A percentile compares a stretch with the other conserved stretches of the same genome.
Evolutionary conservation across 768 basidiomycete genomes (phyloP).

Genomic region (Termitomyces sp.): DNA sequence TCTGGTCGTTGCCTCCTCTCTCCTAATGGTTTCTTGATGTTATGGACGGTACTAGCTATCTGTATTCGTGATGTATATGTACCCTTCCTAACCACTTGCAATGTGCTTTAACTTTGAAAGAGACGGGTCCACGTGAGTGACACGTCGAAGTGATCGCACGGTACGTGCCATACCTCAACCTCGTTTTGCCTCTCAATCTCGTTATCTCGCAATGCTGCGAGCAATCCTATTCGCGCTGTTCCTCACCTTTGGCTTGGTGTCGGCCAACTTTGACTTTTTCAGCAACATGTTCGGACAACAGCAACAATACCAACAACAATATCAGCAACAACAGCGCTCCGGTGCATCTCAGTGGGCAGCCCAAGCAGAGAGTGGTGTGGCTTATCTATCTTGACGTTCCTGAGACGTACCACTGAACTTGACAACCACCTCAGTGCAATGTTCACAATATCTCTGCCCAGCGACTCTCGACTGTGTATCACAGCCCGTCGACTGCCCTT

Average conservation of each 20-base stretch:
- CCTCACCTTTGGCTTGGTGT: constrained; percentile 30
- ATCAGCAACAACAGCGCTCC: constrained; percentile 43
- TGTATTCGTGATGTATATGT: constrained; percentile 8
- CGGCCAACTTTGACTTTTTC: constrained; percentile 77
- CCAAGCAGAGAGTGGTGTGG: constrained; percentile 59
- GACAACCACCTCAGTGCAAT: constrained; percentile 45
- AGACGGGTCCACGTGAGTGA: constrained; percentile 11
- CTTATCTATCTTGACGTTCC: not conserved
- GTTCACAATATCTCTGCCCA: constrained; percentile 73
- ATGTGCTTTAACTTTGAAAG: not conserved
- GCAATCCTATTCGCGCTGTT: constrained; percentile 22
- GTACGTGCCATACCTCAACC: not conserved
- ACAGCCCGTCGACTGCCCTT: constrained; percentile 66
- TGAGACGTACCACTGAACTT: not conserved
- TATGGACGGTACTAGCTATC: constrained; percentile 4
- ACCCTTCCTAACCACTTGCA: not conserved
- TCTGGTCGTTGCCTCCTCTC: not conserved
- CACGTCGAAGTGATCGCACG: constrained; percentile 6
- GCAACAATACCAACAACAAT: constrained; percentile 59
- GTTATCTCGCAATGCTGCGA: constrained; percentile 11
- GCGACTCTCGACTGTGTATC: constrained; percentile 66
- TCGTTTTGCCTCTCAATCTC: not conserved
- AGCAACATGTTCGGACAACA: constrained; percentile 70
- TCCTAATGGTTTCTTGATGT: constrained; percentile 2
- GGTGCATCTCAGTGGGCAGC: constrained; percentile 60